Percentiles rank a stretch among this genome's conserved stretches.
Conservation (phyloP, 768 basidiomycete genomes). For the Gloeopeniophorella convolvens region DNA sequence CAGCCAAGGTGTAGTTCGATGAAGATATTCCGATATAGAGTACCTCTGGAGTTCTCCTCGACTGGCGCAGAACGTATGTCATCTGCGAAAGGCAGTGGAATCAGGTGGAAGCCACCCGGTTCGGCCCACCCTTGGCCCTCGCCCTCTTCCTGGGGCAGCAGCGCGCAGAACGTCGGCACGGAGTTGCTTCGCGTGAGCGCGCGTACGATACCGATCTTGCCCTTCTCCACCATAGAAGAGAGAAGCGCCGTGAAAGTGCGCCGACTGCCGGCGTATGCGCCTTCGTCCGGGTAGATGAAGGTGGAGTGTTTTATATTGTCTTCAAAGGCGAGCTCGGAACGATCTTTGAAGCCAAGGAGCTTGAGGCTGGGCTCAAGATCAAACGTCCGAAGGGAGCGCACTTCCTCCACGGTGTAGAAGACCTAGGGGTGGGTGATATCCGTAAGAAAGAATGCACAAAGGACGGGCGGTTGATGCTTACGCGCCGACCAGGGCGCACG, state of each 20-base stretch:
- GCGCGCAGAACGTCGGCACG: conserved; percentile 71
- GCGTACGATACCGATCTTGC: conserved; percentile 76
- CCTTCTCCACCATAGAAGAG: conserved; percentile 72
- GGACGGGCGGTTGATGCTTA: conserved; percentile 27
- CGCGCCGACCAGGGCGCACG: conserved; percentile 49
- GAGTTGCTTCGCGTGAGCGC: conserved; percentile 63
- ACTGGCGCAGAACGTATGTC: conserved; percentile 81
- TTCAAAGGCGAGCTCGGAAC: conserved; percentile 63
- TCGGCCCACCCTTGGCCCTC: conserved; percentile 71
- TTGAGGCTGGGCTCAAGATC: conserved; percentile 80
- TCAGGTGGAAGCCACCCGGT: conserved; percentile 88
- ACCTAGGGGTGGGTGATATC: conserved; percentile 39
- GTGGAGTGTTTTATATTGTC: conserved; percentile 89
- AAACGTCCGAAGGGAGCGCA: conserved; percentile 74
- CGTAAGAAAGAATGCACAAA: neutral
- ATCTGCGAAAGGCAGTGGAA: conserved; percentile 91
- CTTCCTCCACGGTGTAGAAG: conserved; percentile 80
- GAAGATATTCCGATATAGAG: conserved; percentile 8
- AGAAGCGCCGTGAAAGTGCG: conserved; percentile 87
- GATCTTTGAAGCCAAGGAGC: conserved; percentile 87
- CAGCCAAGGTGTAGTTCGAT: neutral
- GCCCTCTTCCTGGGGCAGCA: conserved; percentile 78
- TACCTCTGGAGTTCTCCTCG: conserved; percentile 59
- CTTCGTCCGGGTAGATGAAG: conserved; percentile 91
- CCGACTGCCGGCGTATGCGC: conserved; percentile 85